Evolutionary conservation across 164 flowering plant species (phyloP).

Genomic region (Macadamia integrifolia): DNA sequence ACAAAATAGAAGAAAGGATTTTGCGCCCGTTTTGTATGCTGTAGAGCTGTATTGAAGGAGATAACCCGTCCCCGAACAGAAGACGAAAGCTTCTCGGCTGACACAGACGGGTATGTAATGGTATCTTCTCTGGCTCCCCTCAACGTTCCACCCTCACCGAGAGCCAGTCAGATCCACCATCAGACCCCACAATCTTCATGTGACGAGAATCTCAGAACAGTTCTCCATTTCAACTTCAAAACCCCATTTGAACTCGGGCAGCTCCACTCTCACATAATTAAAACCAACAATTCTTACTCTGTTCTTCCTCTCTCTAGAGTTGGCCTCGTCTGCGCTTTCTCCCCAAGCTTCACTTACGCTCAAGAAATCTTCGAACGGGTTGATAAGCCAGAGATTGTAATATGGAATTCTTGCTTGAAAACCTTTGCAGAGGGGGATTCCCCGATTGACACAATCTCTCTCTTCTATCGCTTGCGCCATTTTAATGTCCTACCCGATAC

Average conservation of each 20-base stretch:
- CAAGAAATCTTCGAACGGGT: constrained; percentile 27
- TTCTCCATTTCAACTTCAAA: constrained; percentile 30
- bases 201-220: constrained; percentile 3
- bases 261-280: constrained; percentile 49
- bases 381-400: constrained; percentile 17
- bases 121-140: constrained; percentile 4
- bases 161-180: constrained; percentile 2
- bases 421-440: constrained; percentile 43
- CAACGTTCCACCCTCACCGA: constrained; percentile 11
- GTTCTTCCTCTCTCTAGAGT: constrained; percentile 41
- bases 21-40: too few species aligned
- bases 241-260: constrained; percentile 58
- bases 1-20: too few species aligned
- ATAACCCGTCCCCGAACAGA: too few species aligned
- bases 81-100: too few species aligned
- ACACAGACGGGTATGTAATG: neutral
- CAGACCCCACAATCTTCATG: neutral
- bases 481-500: constrained; percentile 34
- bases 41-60: too few species aligned
- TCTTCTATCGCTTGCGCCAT: constrained; percentile 33
- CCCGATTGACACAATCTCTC: constrained; percentile 39
- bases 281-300: constrained; percentile 39
- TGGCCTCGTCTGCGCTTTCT: constrained; percentile 41
- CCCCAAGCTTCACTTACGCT: constrained; percentile 42
- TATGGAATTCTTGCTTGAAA: constrained; percentile 55